Conservation (phyloP, 2,329 filamentous ascomycete species). For the Ophiobolus disseminans region DNA sequence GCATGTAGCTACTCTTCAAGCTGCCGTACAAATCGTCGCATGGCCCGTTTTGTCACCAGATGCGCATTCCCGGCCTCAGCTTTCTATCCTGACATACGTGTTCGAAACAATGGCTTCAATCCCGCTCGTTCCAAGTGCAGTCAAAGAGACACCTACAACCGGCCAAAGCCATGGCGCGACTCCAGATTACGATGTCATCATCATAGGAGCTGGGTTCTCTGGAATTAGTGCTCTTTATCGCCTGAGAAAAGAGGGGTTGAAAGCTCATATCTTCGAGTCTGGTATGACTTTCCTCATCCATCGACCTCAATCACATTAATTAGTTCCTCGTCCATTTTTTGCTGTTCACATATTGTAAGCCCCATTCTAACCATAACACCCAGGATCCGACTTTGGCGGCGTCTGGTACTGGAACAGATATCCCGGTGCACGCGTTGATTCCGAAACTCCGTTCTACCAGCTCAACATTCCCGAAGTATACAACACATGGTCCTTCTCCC, state of each 20-base stretch:
- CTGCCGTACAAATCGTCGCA: too few species aligned
- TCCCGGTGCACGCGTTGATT: slow-evolving; percentile 42
- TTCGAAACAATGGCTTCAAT: neutral
- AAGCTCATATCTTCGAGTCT: slow-evolving; percentile 30
- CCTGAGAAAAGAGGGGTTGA: slow-evolving; percentile 26
- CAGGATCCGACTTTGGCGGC: slow-evolving; percentile 23
- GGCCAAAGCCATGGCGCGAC: neutral
- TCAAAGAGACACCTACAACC: neutral
- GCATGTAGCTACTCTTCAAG: too few species aligned
- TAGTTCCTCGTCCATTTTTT: neutral
- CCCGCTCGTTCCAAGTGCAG: neutral
- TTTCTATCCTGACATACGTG: too few species aligned
- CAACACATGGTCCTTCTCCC: slow-evolving; percentile 30
- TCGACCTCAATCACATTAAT: neutral
- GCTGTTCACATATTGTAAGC: neutral
- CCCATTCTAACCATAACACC: neutral
- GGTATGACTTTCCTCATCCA: slow-evolving; percentile 6
- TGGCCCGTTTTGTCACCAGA: too few species aligned
- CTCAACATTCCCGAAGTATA: slow-evolving; percentile 38
- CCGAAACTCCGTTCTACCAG: slow-evolving; percentile 40
- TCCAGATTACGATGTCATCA: slow-evolving; percentile 9
- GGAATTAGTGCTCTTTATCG: slow-evolving; percentile 27
- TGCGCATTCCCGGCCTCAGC: too few species aligned
- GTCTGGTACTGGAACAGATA: slow-evolving; percentile 38
- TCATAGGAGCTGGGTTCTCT: slow-evolving; percentile 12